phyloP scores from a whole-genome alignment of 768 basidiomycete genomes.

The Pisolithus albus region DNA sequence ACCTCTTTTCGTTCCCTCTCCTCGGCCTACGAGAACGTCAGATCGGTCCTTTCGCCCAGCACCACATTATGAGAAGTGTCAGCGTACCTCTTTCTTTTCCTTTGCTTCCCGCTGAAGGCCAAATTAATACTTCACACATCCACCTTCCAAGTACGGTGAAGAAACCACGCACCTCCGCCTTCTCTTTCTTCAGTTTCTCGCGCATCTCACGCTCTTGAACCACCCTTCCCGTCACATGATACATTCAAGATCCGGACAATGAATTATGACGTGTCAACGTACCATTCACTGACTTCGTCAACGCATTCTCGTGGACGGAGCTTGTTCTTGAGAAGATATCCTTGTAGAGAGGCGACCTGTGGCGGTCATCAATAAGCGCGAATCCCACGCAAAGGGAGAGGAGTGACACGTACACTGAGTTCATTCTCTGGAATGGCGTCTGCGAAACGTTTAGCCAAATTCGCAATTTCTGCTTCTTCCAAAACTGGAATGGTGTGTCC shows the following conservation, averaged over 20 bases:
- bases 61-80: slow-evolving; percentile 1
- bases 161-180: slow-evolving; percentile 41
- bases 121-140: neutral
- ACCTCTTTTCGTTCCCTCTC: slow-evolving; percentile 62
- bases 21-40: slow-evolving; percentile 36
- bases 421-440: slow-evolving; percentile 83
- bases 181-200: slow-evolving; percentile 80
- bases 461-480: slow-evolving; percentile 68
- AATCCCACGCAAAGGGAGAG: neutral
- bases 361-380: slow-evolving; percentile 1
- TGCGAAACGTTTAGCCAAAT: slow-evolving; percentile 75
- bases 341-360: slow-evolving; percentile 78
- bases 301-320: slow-evolving; percentile 83
- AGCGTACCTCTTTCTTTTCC: slow-evolving; percentile 61
- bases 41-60: neutral
- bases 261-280: slow-evolving; percentile 13
- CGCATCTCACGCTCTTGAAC: slow-evolving; percentile 75
- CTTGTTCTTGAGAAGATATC: slow-evolving; percentile 85
- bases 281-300: slow-evolving; percentile 72
- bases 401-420: slow-evolving; percentile 58
- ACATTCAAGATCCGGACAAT: slow-evolving; percentile 2
- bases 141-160: neutral
- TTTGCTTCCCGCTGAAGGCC: slow-evolving; percentile 61
- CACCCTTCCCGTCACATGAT: slow-evolving; percentile 33
- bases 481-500: slow-evolving; percentile 61